Conservation (phyloP, 495 filamentous ascomycete species). For the Penicillium bovifimosum region DNA sequence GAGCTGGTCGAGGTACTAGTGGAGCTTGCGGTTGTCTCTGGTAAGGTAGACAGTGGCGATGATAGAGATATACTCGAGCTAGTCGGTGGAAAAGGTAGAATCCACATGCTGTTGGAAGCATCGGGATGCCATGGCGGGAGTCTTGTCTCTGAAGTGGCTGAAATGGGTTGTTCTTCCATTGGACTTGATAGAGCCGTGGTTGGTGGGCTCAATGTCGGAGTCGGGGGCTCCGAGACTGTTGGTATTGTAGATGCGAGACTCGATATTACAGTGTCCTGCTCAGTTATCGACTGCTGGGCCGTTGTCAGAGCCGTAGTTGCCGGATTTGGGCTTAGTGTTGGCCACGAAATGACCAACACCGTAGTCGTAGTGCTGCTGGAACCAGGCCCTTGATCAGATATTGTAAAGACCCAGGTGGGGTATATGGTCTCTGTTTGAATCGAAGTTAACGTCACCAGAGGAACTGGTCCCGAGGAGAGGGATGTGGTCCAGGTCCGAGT, state of each 20-base stretch:
- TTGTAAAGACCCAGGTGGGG: conserved; percentile 1
- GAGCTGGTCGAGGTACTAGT: not conserved
- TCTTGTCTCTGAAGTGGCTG: not conserved
- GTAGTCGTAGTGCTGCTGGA: not conserved
- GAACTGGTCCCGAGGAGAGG: not conserved
- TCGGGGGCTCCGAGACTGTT: not conserved
- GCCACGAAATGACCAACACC: not conserved
- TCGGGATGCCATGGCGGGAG: not conserved
- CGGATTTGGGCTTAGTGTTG: not conserved
- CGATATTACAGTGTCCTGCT: not conserved
- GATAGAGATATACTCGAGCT: not conserved
- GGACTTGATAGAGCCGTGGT: not conserved
- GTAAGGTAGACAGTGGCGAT: not conserved
- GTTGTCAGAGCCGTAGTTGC: not conserved
- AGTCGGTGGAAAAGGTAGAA: not conserved
- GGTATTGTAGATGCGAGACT: not conserved
- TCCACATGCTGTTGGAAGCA: not conserved
- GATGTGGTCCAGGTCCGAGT: not conserved
- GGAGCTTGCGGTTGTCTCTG: not conserved
- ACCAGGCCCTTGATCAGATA: not conserved
- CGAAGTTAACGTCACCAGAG: not conserved
- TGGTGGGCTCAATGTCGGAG: not conserved
- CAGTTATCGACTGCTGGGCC: not conserved
- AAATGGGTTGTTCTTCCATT: not conserved
- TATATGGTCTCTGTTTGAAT: conserved; percentile 1